Evolutionary conservation across 495 filamentous ascomycete species (phyloP).

Genomic region (Podospora fimiseda): DNA sequence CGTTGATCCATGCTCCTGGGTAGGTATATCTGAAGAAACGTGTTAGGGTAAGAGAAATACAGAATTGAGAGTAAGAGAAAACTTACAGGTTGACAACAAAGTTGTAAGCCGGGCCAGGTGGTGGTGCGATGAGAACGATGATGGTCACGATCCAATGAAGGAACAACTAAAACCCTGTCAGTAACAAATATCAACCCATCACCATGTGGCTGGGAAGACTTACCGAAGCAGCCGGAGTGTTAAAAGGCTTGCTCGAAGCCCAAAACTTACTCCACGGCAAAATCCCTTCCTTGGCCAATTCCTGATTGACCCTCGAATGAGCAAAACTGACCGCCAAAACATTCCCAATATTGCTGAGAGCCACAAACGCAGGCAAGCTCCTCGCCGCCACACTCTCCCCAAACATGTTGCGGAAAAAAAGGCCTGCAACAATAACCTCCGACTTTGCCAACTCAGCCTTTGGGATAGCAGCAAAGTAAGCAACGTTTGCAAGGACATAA

Average conservation of each 20-base stretch:
- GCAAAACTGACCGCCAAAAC: constrained; percentile 40
- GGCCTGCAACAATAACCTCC: constrained; percentile 40
- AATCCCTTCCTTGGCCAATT: constrained; percentile 61
- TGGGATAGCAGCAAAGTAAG: constrained; percentile 48
- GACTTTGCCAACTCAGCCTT: constrained; percentile 47
- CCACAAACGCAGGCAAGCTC: constrained; percentile 55
- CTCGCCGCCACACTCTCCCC: constrained; percentile 32
- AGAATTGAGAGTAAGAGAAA: background rate
- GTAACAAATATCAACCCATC: background rate
- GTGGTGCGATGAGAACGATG: constrained; percentile 43
- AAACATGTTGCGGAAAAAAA: constrained; percentile 44
- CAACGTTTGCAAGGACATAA: constrained; percentile 60
- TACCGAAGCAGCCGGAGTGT: constrained; percentile 40
- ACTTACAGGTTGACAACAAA: constrained; percentile 43
- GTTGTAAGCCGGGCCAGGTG: constrained; percentile 40
- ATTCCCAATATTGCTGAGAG: constrained; percentile 59
- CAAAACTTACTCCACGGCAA: constrained; percentile 53
- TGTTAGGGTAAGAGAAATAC: background rate
- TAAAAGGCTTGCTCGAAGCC: constrained; percentile 30
- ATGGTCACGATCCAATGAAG: constrained; percentile 48
- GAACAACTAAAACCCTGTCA: constrained; percentile 29
- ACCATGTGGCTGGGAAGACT: constrained; percentile 1
- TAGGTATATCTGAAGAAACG: constrained; percentile 39
- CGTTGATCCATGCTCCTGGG: constrained; percentile 48
- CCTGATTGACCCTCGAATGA: constrained; percentile 61